Conservation (phyloP, 2,329 filamentous ascomycete species). For the Sclerotiophoma versabilis region DNA sequence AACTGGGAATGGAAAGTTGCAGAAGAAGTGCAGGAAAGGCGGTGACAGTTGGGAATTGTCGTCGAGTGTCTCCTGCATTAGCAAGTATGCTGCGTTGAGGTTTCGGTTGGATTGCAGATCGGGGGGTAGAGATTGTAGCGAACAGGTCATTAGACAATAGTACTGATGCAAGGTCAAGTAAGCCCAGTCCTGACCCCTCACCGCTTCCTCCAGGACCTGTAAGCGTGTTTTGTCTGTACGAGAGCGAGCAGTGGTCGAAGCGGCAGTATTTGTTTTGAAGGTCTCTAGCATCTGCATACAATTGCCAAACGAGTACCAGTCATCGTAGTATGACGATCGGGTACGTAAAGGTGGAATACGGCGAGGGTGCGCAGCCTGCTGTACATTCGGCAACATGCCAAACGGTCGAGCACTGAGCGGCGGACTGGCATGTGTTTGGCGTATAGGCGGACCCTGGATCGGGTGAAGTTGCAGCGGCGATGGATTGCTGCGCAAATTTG, state of each 20-base stretch:
- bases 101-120: slow-evolving; percentile 47
- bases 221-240: slow-evolving; percentile 24
- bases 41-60: slow-evolving; percentile 53
- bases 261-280: slow-evolving; percentile 16
- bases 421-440: background rate
- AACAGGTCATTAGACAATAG: slow-evolving; percentile 28
- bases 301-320: slow-evolving; percentile 23
- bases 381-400: background rate
- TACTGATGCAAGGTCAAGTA: slow-evolving; percentile 43
- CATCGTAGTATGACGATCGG: background rate
- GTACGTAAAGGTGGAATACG: background rate
- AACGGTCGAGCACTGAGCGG: background rate
- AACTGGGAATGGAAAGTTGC: slow-evolving; percentile 55
- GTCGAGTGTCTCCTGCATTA: slow-evolving; percentile 56
- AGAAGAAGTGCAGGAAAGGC: slow-evolving; percentile 55
- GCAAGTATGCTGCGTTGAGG: slow-evolving; percentile 38
- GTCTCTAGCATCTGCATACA: slow-evolving; percentile 14
- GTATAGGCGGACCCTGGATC: background rate
- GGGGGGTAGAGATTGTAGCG: slow-evolving; percentile 49
- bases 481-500: background rate
- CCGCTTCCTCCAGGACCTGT: slow-evolving; percentile 47
- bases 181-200: slow-evolving; percentile 31
- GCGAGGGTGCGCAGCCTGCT: background rate
- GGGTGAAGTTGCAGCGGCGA: background rate
- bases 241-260: background rate